phyloP scores from a whole-genome alignment of 305 asterid genomes.

The Rubia peregrina region DNA sequence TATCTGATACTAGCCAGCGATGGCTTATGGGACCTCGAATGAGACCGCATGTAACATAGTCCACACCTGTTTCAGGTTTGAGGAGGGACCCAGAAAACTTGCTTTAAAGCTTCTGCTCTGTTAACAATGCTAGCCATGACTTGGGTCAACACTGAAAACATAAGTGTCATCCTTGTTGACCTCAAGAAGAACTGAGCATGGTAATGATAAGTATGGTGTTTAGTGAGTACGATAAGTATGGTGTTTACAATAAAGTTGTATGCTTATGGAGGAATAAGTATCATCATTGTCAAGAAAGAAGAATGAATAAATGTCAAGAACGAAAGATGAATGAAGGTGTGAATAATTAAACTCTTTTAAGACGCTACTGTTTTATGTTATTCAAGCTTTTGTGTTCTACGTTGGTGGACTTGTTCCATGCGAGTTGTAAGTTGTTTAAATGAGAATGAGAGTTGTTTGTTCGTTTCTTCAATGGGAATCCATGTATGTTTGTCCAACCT shows the following conservation, averaged over 20 bases:
- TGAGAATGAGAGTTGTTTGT: not conserved
- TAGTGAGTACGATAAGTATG: too few species aligned
- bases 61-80: conserved; percentile 31
- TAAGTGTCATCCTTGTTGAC: conserved; percentile 52
- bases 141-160: conserved; percentile 55
- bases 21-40: conserved; percentile 53
- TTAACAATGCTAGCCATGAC: conserved; percentile 67
- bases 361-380: not conserved
- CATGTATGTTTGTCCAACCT: not conserved
- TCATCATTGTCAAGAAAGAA: too few species aligned
- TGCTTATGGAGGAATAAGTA: too few species aligned
- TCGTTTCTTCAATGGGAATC: not conserved
- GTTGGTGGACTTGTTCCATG: not conserved
- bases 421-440: too few species aligned
- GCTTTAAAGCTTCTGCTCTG: conserved; percentile 49
- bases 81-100: conserved; percentile 28
- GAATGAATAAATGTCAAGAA: too few species aligned
- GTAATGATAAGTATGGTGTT: too few species aligned
- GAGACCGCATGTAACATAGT: conserved; percentile 53
- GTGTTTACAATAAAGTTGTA: not conserved
- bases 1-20: conserved; percentile 59
- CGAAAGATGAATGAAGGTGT: too few species aligned
- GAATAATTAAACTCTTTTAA: not conserved
- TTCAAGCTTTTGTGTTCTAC: not conserved
- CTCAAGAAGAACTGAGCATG: conserved; percentile 31